Conservation (phyloP, 768 basidiomycete species). For the Serpula lacrymans region DNA sequence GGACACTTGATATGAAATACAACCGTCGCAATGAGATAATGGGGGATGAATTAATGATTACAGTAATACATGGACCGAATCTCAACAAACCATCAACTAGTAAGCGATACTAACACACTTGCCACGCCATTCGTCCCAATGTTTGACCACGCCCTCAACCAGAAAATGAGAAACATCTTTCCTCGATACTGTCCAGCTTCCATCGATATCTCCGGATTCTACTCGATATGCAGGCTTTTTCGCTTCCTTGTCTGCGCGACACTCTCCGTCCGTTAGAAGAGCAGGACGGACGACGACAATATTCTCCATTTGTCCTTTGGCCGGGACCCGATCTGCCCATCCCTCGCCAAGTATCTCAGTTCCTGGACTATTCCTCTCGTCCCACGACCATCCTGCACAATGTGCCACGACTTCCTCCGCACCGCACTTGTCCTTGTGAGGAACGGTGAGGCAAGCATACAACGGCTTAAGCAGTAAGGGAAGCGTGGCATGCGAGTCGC, state of each 20-base stretch:
- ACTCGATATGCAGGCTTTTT: conserved; percentile 39
- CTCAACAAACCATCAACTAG: conserved; percentile 31
- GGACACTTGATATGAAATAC: too few relatives aligned
- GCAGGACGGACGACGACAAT: conserved; percentile 53
- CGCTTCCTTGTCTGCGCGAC: conserved; percentile 27
- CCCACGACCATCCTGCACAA: conserved; percentile 50
- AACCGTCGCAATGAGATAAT: too few relatives aligned
- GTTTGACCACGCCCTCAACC: conserved; percentile 39
- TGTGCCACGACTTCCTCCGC: conserved; percentile 50
- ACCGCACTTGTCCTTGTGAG: conserved; percentile 62
- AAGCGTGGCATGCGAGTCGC: conserved; percentile 38
- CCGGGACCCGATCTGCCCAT: conserved; percentile 43
- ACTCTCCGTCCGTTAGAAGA: conserved; percentile 55
- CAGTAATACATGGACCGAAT: conserved; percentile 25
- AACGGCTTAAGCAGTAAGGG: conserved; percentile 48
- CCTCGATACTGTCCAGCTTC: conserved; percentile 54
- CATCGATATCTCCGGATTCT: conserved; percentile 35
- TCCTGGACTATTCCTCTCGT: conserved; percentile 38
- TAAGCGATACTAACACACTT: conserved; percentile 50
- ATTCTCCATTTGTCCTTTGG: conserved; percentile 39
- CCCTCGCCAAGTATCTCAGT: conserved; percentile 39
- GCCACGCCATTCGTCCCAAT: conserved; percentile 53
- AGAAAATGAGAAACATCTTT: conserved; percentile 67
- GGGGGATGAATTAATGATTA: too few relatives aligned
- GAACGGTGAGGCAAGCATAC: conserved; percentile 41